These are phyloP conservation scores for Hysterangium stoloniferum DNA, from an alignment of 768 basidiomycete genomes.

Conservation along the genomic window DNA sequence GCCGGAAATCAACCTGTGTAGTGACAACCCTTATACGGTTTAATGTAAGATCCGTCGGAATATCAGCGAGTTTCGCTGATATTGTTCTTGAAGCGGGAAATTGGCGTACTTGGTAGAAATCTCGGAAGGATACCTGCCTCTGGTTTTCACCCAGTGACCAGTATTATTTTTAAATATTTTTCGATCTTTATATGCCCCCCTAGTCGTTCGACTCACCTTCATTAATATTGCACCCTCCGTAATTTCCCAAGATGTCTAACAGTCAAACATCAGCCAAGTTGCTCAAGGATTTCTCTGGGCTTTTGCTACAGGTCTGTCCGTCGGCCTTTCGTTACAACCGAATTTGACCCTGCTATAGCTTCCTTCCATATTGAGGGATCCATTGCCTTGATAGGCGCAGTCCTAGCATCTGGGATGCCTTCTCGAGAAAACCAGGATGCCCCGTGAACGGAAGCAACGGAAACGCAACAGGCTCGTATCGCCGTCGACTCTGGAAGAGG, in stretches of 20 bases:
- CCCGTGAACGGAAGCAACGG: conserved; percentile 60
- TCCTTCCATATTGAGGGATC: conserved; percentile 74
- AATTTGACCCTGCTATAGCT: conserved; percentile 30
- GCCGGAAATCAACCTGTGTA: background rate
- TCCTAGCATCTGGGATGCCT: conserved; percentile 71
- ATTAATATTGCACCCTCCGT: conserved; percentile 8
- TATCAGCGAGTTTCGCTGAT: conserved; percentile 7
- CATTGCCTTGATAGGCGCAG: conserved; percentile 49
- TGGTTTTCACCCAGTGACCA: background rate
- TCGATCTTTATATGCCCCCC: conserved; percentile 10
- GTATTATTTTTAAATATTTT: conserved; percentile 4
- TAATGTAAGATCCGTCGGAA: conserved; percentile 9
- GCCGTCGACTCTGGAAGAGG: conserved; percentile 60
- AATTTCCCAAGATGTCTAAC: conserved; percentile 7
- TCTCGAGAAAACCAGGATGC: conserved; percentile 56
- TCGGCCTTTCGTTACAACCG: conserved; percentile 12
- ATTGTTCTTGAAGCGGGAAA: conserved; percentile 4
- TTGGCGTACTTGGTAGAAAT: conserved; percentile 2
- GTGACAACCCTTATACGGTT: conserved; percentile 1
- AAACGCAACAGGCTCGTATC: conserved; percentile 67
- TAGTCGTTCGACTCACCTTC: conserved; percentile 2
- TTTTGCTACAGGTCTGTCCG: conserved; percentile 53
- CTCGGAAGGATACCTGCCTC: conserved; percentile 10
- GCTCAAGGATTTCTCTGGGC: conserved; percentile 61
- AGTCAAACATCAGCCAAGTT: conserved; percentile 29